Conservation (phyloP, 441 rosid species). For the Bruguiera hainesii region DNA sequence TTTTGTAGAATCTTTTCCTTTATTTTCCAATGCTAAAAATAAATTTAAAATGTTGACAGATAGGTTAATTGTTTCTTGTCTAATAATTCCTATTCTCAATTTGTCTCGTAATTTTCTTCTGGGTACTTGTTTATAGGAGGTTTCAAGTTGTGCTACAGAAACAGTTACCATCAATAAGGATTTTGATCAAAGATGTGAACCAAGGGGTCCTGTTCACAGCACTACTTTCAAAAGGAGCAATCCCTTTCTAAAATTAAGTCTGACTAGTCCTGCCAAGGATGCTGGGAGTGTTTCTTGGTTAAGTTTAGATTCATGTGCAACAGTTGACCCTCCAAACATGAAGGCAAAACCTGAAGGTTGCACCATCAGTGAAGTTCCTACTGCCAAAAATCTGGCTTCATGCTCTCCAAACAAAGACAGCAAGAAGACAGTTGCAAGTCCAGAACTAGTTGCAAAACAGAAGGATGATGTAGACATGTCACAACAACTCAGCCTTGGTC, state of each 20-base stretch:
- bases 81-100: background rate
- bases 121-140: constrained; percentile 40
- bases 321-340: constrained; percentile 25
- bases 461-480: constrained; percentile 38
- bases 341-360: constrained; percentile 35
- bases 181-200: constrained; percentile 28
- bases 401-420: constrained; percentile 42
- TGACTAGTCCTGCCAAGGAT: constrained; percentile 40
- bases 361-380: constrained; percentile 22
- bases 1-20: background rate
- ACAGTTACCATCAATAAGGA: constrained; percentile 28
- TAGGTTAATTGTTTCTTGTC: too few species aligned
- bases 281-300: constrained; percentile 59
- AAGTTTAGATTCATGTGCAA: constrained; percentile 66
- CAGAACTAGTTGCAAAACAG: constrained; percentile 27
- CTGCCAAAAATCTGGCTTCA: constrained; percentile 26
- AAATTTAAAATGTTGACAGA: background rate
- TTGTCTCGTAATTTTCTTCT: constrained; percentile 7
- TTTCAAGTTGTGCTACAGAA: constrained; percentile 27
- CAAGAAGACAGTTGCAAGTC: constrained; percentile 41
- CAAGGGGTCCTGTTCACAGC: constrained; percentile 12
- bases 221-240: constrained; percentile 20
- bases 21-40: background rate
- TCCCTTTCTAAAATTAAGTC: constrained; percentile 35
- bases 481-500: constrained; percentile 49